A percentile compares a stretch with the other conserved stretches of the same genome.
phyloP scores from a whole-genome alignment of 2,329 filamentous ascomycete genomes.

The Apiospora sp. region DNA sequence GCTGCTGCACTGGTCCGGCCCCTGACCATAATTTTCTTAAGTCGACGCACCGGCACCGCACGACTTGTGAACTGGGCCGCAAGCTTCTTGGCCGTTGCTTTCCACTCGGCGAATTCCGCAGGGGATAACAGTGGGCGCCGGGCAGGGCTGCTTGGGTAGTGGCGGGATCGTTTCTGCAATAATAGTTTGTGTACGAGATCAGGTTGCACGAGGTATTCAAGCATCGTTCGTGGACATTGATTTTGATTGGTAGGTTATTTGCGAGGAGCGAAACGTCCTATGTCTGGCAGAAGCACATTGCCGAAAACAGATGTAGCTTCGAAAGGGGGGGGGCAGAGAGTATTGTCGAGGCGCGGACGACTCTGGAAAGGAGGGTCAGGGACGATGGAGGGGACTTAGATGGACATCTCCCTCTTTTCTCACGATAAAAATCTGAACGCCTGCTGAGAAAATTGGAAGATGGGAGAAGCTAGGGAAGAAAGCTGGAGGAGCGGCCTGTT shows the following conservation, averaged over 20 bases:
- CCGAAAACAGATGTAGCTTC: neutral
- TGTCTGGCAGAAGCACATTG: constrained; percentile 23
- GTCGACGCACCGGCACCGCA: neutral
- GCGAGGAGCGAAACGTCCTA: constrained; percentile 20
- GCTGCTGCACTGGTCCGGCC: constrained; percentile 13
- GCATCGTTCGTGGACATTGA: constrained; percentile 22
- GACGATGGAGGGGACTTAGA: constrained; percentile 1
- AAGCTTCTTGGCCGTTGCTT: constrained; percentile 17
- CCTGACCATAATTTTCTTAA: constrained; percentile 12
- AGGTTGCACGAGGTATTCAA: constrained; percentile 20
- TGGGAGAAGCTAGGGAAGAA: neutral
- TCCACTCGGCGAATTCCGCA: constrained; percentile 12
- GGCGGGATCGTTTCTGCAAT: constrained; percentile 15
- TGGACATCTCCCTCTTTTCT: constrained; percentile 8
- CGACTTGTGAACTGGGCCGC: constrained; percentile 17
- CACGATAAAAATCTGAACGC: neutral
- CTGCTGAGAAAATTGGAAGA: neutral
- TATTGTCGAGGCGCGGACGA: constrained; percentile 8
- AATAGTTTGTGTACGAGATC: constrained; percentile 18
- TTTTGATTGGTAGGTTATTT: constrained; percentile 12
- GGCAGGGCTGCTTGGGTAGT: constrained; percentile 7
- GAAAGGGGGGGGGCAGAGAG: constrained; percentile 1
- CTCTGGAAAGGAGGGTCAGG: constrained; percentile 1
- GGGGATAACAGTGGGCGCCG: neutral
- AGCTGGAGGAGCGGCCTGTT: neutral